Evolutionary conservation across 106 monocot genomes (phyloP).

Genomic region (Dendrobium chrysotoxum): DNA sequence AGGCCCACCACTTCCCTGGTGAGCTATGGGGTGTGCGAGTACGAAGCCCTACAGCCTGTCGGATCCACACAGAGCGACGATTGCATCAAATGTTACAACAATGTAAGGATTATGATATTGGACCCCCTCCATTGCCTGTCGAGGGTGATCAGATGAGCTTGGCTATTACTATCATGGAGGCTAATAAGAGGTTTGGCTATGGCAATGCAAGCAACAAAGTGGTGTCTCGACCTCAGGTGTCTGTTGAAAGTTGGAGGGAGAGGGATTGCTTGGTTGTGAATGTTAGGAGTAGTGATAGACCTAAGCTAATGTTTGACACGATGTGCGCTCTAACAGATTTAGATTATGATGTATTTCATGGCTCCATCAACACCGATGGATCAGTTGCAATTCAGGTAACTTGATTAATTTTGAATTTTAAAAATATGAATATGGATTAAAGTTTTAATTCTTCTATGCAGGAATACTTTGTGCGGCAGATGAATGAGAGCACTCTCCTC

Average conservation of each 20-base stretch:
- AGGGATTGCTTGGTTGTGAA: constrained; percentile 61
- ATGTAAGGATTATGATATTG: constrained; percentile 42
- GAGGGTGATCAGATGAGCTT: constrained; percentile 11
- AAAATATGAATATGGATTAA: too few relatives aligned
- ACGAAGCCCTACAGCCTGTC: neutral
- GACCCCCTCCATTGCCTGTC: constrained; percentile 1
- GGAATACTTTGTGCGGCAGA: constrained; percentile 29
- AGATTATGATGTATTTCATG: constrained; percentile 78
- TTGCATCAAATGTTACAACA: constrained; percentile 29
- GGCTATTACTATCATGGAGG: neutral
- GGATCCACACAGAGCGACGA: constrained; percentile 4
- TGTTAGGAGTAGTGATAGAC: constrained; percentile 54
- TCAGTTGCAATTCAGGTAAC: constrained; percentile 40
- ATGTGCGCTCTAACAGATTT: constrained; percentile 76
- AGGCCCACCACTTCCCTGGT: constrained; percentile 9
- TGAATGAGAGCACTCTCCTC: constrained; percentile 9
- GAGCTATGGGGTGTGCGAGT: constrained; percentile 11
- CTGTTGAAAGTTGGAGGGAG: constrained; percentile 41
- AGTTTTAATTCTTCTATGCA: neutral
- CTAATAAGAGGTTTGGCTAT: neutral
- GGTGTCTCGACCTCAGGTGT: neutral
- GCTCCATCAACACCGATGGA: constrained; percentile 39
- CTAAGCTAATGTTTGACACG: constrained; percentile 70
- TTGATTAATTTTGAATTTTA: too few relatives aligned
- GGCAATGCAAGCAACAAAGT: neutral